These are phyloP conservation scores for Coffea eugenioides DNA, from an alignment of 257 asterid species.

Conservation along the genomic window DNA sequence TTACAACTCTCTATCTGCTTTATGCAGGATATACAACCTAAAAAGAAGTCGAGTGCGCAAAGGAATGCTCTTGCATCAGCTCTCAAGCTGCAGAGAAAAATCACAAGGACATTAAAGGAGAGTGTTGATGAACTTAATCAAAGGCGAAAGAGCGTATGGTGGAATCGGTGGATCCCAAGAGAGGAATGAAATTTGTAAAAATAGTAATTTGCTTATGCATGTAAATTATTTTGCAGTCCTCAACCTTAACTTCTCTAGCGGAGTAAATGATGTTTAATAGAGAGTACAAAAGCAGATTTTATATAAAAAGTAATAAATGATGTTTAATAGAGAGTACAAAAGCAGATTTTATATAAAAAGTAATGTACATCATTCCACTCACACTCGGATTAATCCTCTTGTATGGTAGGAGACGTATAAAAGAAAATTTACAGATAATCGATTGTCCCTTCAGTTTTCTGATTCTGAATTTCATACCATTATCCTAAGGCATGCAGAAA, in stretches of 20 bases:
- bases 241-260: slow-evolving; percentile 14
- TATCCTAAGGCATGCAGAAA: too few species aligned
- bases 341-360: background rate
- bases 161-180: slow-evolving; percentile 92
- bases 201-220: slow-evolving; percentile 12
- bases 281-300: background rate
- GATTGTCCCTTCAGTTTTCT: background rate
- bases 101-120: slow-evolving; percentile 58
- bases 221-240: slow-evolving; percentile 21
- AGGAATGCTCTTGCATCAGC: slow-evolving; percentile 91
- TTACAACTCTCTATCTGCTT: background rate
- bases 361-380: slow-evolving; percentile 3
- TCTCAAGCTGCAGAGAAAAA: slow-evolving; percentile 68
- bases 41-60: slow-evolving; percentile 56
- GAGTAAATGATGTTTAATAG: slow-evolving; percentile 12
- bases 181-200: slow-evolving; percentile 57
- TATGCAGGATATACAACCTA: slow-evolving; percentile 69
- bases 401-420: slow-evolving; percentile 6
- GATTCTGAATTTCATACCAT: background rate
- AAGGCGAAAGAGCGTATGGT: slow-evolving; percentile 74
- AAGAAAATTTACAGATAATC: background rate
- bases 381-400: background rate
- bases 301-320: background rate
- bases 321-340: slow-evolving; percentile 9
- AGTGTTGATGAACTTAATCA: slow-evolving; percentile 64